Evolutionary conservation across 768 basidiomycete species (phyloP).

Genomic region (Roridomyces roridus): DNA sequence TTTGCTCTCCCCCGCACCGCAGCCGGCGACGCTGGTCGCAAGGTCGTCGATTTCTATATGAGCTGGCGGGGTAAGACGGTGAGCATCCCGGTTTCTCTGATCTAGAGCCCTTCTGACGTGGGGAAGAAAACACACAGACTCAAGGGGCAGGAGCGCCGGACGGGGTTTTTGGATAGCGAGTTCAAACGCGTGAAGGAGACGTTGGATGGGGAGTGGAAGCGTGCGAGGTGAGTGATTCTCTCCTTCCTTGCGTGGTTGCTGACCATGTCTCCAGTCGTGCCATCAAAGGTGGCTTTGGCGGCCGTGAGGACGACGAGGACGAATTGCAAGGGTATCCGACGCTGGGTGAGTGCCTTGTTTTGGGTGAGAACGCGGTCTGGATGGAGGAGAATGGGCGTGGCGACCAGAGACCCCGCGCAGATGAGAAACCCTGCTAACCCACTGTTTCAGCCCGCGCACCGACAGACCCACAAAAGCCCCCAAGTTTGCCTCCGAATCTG

Average conservation of each 20-base stretch:
- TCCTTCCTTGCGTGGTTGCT: slow-evolving; percentile 35
- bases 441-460: slow-evolving; percentile 18
- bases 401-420: too few species aligned
- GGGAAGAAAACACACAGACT: slow-evolving; percentile 16
- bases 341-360: neutral
- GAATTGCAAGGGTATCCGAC: neutral
- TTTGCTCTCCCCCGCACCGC: slow-evolving; percentile 46
- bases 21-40: slow-evolving; percentile 43
- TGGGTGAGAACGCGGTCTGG: too few species aligned
- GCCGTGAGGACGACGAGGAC: neutral
- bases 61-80: slow-evolving; percentile 53
- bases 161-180: slow-evolving; percentile 45
- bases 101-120: too few species aligned
- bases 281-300: neutral
- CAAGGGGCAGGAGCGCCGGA: slow-evolving; percentile 37
- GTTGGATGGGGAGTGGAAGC: slow-evolving; percentile 50
- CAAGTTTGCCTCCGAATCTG: too few species aligned
- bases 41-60: slow-evolving; percentile 57
- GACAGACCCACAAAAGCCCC: too few species aligned
- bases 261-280: slow-evolving; percentile 2
- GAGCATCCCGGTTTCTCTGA: too few species aligned
- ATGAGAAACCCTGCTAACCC: too few species aligned
- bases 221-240: slow-evolving; percentile 19
- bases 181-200: slow-evolving; percentile 47
- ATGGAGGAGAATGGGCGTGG: too few species aligned